Conservation (phyloP, 139 green algal species). For the Pleodorina starrii region DNA sequence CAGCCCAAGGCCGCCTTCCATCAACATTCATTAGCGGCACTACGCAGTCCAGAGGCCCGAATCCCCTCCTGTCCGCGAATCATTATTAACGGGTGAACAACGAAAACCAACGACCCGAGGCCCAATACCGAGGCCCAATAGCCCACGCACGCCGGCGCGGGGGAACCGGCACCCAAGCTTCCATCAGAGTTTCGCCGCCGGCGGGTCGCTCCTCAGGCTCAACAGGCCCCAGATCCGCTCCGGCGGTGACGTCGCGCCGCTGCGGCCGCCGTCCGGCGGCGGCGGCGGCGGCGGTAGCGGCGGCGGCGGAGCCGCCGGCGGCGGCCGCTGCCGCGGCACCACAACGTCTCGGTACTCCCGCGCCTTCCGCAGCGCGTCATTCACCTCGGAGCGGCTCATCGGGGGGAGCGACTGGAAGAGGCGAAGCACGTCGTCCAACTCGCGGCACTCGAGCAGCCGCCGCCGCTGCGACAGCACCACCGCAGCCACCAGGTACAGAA, state of each 20-base stretch:
- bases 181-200: not conserved
- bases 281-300: not conserved
- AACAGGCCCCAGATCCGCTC: not conserved
- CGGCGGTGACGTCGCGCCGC: not conserved
- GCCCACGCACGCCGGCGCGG: no score
- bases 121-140: no score
- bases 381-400: not conserved
- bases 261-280: not conserved
- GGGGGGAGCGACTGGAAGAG: constrained; percentile 68
- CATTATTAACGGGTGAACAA: no score
- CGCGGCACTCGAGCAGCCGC: constrained; percentile 69
- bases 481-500: constrained; percentile 79
- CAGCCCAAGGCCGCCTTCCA: no score
- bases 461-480: constrained; percentile 69
- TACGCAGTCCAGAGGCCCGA: no score
- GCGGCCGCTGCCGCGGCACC: not conserved
- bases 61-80: no score
- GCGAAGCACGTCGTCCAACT: constrained; percentile 81
- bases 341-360: constrained; percentile 4
- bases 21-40: no score
- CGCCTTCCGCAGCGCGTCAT: not conserved
- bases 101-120: no score
- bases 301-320: not conserved
- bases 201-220: not conserved
- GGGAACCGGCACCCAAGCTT: no score